Evolutionary conservation across 23 red algal species (phyloP), one percentile per base, ranked within the genome.

Genomic region (Porphyridium purpureum): DNA sequence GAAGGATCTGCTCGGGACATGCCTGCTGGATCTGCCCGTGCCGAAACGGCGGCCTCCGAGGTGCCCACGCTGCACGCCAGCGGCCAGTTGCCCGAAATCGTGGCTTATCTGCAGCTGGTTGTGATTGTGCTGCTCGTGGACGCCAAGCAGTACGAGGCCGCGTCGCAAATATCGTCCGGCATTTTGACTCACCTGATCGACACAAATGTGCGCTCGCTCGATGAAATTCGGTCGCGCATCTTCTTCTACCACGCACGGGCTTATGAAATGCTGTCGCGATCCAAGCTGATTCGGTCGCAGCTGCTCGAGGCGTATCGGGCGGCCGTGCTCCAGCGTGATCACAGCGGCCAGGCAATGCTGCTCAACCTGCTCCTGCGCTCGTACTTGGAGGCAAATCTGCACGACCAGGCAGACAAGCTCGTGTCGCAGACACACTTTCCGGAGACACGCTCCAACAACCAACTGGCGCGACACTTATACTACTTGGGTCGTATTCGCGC

Each of bases 321-420:
- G 29, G 80, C 90, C n/a, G 69, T 69, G 14, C 35, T 98, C 40
- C 80, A 72, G 25, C 90, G 70, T 24, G 90, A 98, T 34, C 61
- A 60, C 11, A 56, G 62, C 7, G 72, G 73, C 21, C 90, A 98
- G 62, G 90, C 90, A n/a, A 74, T 74, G 32, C 30, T 98, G 14
- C 24, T 98, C 23, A 98, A 98, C 47, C 49, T 78, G 9, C 65
- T 98, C 32, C 60, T 98, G 31, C 69, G 90, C 7, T 73, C 75
- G 30, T 98, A 85, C 48, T 72, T 98, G 31, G 15, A 22, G 1
- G 70, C 80, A 29, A 51, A 75, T 32, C 60, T 80, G 3, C 86
- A 98, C 67, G 90, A 80, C 26, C 90, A 98, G 35, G 90, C 90
- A 1, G 90, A 98, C 75, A 83, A 98, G 51, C 55, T 98, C 25